These are phyloP conservation scores for Cystobasidium slooffiae DNA, from an alignment of 1,284 basidiomycete genomes.

Conservation along the genomic window DNA sequence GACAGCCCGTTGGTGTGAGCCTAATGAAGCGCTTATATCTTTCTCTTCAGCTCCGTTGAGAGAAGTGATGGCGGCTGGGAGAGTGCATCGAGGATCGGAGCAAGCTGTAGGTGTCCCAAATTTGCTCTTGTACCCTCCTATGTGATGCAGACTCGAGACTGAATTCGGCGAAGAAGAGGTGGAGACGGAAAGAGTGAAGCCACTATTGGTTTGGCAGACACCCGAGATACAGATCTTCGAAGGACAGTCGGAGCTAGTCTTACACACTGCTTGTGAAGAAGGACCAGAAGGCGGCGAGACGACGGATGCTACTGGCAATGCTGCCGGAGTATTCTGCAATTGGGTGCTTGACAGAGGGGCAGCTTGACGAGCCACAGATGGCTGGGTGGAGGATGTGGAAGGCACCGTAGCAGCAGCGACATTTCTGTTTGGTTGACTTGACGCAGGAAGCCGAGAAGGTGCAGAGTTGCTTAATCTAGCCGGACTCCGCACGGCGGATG, in stretches of 20 bases:
- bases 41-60: slow-evolving; percentile 16
- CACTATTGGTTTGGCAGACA: neutral
- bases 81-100: slow-evolving; percentile 20
- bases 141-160: neutral
- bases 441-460: neutral
- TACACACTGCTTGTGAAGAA: neutral
- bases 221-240: slow-evolving; percentile 22
- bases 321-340: neutral
- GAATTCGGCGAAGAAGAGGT: neutral
- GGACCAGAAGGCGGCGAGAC: neutral
- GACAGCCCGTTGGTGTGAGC: slow-evolving; percentile 10
- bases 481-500: neutral
- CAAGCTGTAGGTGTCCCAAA: slow-evolving; percentile 28
- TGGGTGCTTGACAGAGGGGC: neutral
- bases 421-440: neutral
- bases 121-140: slow-evolving; percentile 1
- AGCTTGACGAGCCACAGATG: neutral
- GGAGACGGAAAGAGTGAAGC: slow-evolving; percentile 5
- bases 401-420: neutral
- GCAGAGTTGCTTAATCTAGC: neutral
- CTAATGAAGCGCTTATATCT: neutral
- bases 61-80: slow-evolving; percentile 13
- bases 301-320: neutral
- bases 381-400: neutral
- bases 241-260: slow-evolving; percentile 13